These are phyloP conservation scores for Ilex paraguariensis DNA, from an alignment of 305 asterid species.

Conservation along the genomic window DNA sequence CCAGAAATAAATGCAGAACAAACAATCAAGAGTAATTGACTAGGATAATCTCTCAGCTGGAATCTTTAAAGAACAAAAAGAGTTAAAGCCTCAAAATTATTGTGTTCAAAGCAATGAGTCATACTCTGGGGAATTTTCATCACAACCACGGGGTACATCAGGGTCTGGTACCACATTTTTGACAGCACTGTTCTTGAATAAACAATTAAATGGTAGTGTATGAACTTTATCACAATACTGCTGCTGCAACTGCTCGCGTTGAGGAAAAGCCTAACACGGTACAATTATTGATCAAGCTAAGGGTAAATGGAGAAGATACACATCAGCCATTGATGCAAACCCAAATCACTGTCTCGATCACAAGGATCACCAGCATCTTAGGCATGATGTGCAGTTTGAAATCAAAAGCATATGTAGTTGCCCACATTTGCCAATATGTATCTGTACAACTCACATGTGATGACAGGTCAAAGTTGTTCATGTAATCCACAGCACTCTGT, in stretches of 20 bases:
- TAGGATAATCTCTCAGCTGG: neutral
- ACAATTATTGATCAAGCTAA: constrained; percentile 21
- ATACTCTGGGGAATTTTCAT: constrained; percentile 81
- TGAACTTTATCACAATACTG: constrained; percentile 50
- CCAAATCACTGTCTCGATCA: no score
- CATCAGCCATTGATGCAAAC: no score
- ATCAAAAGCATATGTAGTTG: neutral
- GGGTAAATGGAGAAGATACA: constrained; percentile 1
- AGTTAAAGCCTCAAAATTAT: constrained; percentile 3
- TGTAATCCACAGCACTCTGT: constrained; percentile 66
- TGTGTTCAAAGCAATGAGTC: constrained; percentile 24
- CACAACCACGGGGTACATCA: constrained; percentile 84
- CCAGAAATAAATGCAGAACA: constrained; percentile 1
- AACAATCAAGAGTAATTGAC: neutral
- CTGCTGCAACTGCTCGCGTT: constrained; percentile 70
- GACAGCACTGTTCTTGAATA: constrained; percentile 58
- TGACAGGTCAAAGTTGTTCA: constrained; percentile 53
- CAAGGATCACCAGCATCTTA: neutral
- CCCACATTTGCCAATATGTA: neutral
- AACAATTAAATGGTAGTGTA: constrained; percentile 45
- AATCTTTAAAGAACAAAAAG: constrained; percentile 8
- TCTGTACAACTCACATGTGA: constrained; percentile 48
- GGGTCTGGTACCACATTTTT: constrained; percentile 73
- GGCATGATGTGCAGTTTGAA: neutral
- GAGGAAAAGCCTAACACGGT: constrained; percentile 59